Percentiles rank a stretch among this genome's conserved stretches.
phyloP scores from a whole-genome alignment of 2,329 filamentous ascomycete genomes.

The Beauveria caledonica region DNA sequence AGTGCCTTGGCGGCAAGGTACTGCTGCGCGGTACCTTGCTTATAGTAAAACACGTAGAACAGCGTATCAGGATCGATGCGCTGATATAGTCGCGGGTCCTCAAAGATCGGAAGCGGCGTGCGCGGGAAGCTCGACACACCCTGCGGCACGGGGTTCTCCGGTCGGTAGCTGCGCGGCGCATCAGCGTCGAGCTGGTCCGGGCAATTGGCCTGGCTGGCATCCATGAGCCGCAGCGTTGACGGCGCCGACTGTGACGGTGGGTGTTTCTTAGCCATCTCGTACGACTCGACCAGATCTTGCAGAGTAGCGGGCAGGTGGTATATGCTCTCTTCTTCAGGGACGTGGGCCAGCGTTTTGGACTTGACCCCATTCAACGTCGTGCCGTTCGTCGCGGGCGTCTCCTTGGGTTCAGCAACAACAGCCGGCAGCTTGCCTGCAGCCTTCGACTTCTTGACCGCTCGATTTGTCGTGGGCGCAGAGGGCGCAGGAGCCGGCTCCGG shows the following conservation, averaged over 20 bases:
- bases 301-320: slow-evolving; percentile 87
- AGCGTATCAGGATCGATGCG: slow-evolving; percentile 91
- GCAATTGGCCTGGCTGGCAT: slow-evolving; percentile 62
- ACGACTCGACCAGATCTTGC: slow-evolving; percentile 84
- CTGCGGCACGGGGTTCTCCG: slow-evolving; percentile 66
- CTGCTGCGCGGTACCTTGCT: slow-evolving; percentile 91
- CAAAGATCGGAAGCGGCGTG: slow-evolving; percentile 83
- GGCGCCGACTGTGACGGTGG: slow-evolving; percentile 53
- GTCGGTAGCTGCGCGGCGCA: slow-evolving; percentile 74
- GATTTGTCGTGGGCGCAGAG: slow-evolving; percentile 7
- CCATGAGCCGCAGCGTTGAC: slow-evolving; percentile 65
- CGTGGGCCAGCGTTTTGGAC: slow-evolving; percentile 35
- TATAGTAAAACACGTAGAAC: slow-evolving; percentile 99
- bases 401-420: slow-evolving; percentile 32
- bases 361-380: slow-evolving; percentile 39
- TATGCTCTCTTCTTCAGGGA: slow-evolving; percentile 64
- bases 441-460: slow-evolving; percentile 31
- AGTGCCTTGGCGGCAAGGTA: slow-evolving; percentile 93
- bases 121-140: slow-evolving; percentile 82
- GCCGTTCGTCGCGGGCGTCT: slow-evolving; percentile 42
- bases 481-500: slow-evolving; percentile 17
- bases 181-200: slow-evolving; percentile 75
- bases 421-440: slow-evolving; percentile 36
- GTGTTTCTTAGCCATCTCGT: slow-evolving; percentile 72
- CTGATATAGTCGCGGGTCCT: slow-evolving; percentile 79